A percentile compares a stretch with the other conserved stretches of the same genome.
These are phyloP conservation scores for Crithidia expoeki DNA, from an alignment of 208 protist species.

Conservation along the genomic window DNA sequence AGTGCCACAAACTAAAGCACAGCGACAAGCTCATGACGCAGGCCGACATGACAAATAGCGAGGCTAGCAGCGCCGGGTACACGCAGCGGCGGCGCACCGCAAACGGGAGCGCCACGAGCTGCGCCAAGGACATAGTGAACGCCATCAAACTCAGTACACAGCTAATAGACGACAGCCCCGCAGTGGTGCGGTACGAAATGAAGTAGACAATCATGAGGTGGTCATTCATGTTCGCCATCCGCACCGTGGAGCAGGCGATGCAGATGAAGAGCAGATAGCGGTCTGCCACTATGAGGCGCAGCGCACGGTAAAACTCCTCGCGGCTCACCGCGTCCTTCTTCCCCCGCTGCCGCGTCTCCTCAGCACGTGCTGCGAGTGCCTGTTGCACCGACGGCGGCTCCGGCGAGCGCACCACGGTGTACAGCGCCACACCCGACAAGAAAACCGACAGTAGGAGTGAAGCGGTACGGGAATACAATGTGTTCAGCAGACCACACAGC, in stretches of 20 bases:
- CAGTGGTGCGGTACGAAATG: constrained; percentile 40
- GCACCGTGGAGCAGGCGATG: constrained; percentile 30
- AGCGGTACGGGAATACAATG: constrained; percentile 21
- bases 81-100: constrained; percentile 36
- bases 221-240: constrained; percentile 48
- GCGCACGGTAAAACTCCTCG: constrained; percentile 12
- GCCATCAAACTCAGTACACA: constrained; percentile 32
- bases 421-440: constrained; percentile 9
- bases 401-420: constrained; percentile 16
- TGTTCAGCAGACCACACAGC: constrained; percentile 41
- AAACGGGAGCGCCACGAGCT: constrained; percentile 38
- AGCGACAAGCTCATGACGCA: constrained; percentile 28
- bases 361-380: neutral
- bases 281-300: constrained; percentile 12
- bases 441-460: constrained; percentile 34
- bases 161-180: constrained; percentile 40
- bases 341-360: constrained; percentile 4
- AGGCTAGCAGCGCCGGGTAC: constrained; percentile 28
- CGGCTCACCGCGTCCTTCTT: constrained; percentile 6
- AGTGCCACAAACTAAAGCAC: constrained; percentile 24
- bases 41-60: constrained; percentile 20
- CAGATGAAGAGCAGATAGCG: constrained; percentile 17
- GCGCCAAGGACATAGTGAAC: constrained; percentile 33
- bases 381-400: constrained; percentile 7
- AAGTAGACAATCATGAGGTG: constrained; percentile 58